Percentiles rank a stretch among this genome's conserved stretches.
phyloP scores from a whole-genome alignment of 2,329 filamentous ascomycete genomes.

The Fusarium chlamydosporum region DNA sequence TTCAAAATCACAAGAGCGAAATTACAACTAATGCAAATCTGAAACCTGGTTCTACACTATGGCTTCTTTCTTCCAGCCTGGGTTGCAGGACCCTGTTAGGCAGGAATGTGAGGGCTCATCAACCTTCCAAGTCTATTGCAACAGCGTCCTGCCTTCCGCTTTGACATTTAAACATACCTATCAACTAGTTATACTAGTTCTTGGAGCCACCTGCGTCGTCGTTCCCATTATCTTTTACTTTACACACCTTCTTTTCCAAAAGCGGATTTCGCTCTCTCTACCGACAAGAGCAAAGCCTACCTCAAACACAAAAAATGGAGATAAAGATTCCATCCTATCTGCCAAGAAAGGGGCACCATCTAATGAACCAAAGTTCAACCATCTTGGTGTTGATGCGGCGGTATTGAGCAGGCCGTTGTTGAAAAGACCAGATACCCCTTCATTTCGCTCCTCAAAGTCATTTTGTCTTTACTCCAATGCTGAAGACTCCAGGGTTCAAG shows the following conservation, averaged over 20 bases:
- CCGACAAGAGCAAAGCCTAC: not conserved
- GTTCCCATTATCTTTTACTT: not conserved
- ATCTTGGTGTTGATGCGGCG: not conserved
- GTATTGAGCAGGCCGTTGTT: not conserved
- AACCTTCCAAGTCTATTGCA: not conserved
- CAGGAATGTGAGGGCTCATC: not conserved
- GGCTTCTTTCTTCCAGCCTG: slow-evolving; percentile 14
- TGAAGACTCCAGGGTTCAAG: not conserved
- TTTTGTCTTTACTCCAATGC: slow-evolving; percentile 1
- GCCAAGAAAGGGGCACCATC: not conserved
- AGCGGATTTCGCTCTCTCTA: not conserved
- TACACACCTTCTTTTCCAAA: not conserved
- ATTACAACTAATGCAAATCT: not conserved
- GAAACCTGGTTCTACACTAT: not conserved
- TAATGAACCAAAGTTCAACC: not conserved
- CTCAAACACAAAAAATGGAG: no score
- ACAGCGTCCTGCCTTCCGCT: not conserved
- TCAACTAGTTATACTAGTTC: slow-evolving; percentile 4
- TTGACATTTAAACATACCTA: not conserved
- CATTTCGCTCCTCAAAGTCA: slow-evolving; percentile 13
- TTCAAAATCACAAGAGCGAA: not conserved
- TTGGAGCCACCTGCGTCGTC: not conserved
- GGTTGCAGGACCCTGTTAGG: not conserved
- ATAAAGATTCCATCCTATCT: not conserved
- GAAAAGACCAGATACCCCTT: not conserved